Percentiles rank a stretch among this genome's conserved stretches.
Conservation (phyloP, 2,329 filamentous ascomycete genomes). For the Colletotrichum caudatum region DNA sequence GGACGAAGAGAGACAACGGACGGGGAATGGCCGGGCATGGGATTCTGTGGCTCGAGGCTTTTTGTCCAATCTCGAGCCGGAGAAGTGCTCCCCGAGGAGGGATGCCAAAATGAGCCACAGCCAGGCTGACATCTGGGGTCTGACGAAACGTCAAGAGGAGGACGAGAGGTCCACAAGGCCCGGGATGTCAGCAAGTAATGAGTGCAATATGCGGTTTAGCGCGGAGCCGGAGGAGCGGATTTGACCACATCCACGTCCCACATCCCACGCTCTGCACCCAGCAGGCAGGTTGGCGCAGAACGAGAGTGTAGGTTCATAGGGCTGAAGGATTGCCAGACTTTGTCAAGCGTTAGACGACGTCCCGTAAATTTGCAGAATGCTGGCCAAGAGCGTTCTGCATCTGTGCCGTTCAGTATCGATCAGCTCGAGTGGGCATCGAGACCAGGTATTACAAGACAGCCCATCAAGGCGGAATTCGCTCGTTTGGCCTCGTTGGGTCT, state of each 20-base stretch:
- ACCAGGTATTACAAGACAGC: background rate
- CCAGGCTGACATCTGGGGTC: conserved; percentile 27
- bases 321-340: conserved; percentile 38
- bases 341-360: conserved; percentile 24
- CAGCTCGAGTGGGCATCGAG: background rate
- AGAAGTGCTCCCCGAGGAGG: conserved; percentile 20
- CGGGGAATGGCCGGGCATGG: background rate
- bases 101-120: conserved; percentile 5
- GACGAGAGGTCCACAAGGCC: conserved; percentile 7
- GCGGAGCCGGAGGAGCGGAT: conserved; percentile 31
- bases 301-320: conserved; percentile 25
- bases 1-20: background rate
- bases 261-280: conserved; percentile 26
- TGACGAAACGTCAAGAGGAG: background rate
- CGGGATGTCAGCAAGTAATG: conserved; percentile 30
- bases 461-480: background rate
- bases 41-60: conserved; percentile 14
- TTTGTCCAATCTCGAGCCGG: conserved; percentile 22
- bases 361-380: conserved; percentile 13
- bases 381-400: background rate
- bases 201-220: conserved; percentile 27
- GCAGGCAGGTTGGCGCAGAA: conserved; percentile 9
- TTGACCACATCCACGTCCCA: conserved; percentile 16
- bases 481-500: conserved; percentile 1
- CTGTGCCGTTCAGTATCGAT: background rate